A percentile compares a stretch with the other conserved stretches of the same genome.
Conservation (phyloP, 305 asterid species). For the Fraxinus platypoda region DNA sequence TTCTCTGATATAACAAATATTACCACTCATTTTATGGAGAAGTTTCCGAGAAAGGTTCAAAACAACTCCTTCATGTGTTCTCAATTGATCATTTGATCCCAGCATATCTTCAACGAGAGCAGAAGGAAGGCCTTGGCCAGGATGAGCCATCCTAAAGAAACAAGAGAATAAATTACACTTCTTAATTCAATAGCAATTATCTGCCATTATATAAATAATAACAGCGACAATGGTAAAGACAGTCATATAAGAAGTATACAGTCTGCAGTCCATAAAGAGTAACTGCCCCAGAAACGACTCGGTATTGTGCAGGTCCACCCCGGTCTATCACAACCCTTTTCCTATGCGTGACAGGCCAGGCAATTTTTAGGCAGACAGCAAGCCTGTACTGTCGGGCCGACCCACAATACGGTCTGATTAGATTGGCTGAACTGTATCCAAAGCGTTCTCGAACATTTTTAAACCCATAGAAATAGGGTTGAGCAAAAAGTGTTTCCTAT, state of each 20-base stretch:
- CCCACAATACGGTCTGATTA: neutral
- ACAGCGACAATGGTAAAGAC: neutral
- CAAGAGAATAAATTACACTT: neutral
- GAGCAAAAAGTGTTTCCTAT: neutral
- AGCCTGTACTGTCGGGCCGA: neutral
- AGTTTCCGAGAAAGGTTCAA: slow-evolving; percentile 44
- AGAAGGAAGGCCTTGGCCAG: slow-evolving; percentile 54
- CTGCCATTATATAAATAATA: neutral
- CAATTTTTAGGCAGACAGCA: neutral
- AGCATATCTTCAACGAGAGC: slow-evolving; percentile 47
- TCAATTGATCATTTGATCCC: slow-evolving; percentile 25
- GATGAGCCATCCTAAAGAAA: slow-evolving; percentile 55
- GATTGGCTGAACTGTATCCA: neutral
- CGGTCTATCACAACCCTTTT: neutral
- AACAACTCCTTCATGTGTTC: slow-evolving; percentile 41
- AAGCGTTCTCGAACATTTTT: neutral
- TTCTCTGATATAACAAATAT: slow-evolving; percentile 48
- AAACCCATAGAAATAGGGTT: neutral
- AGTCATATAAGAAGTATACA: neutral
- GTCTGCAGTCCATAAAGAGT: neutral
- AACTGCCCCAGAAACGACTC: neutral
- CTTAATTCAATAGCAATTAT: neutral
- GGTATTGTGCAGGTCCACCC: neutral
- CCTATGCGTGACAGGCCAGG: neutral
- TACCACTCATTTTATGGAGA: slow-evolving; percentile 52